These are phyloP conservation scores for Baudoinia panamericana DNA, from an alignment of 495 filamentous ascomycete species.

Conservation along the genomic window DNA sequence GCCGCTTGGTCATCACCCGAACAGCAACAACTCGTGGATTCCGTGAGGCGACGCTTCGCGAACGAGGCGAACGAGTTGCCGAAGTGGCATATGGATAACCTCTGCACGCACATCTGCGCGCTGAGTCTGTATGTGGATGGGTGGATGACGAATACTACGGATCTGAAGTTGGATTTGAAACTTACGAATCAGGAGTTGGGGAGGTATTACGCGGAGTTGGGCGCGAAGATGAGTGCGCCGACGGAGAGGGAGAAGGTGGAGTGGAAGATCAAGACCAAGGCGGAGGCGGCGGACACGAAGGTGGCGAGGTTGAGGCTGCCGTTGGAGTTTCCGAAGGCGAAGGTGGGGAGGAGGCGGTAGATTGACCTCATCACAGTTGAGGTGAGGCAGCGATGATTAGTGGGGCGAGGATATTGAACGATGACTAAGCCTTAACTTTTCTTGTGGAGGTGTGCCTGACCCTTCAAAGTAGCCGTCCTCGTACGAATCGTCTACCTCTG, in stretches of 20 bases:
- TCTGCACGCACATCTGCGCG: conserved; percentile 33
- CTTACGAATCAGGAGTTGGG: conserved; percentile 52
- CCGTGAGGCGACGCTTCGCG: conserved; percentile 56
- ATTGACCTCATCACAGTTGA: neutral
- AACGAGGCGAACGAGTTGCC: conserved; percentile 32
- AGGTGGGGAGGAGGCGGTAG: conserved; percentile 37
- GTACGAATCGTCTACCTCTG: too few species aligned
- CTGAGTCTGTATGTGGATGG: conserved; percentile 52
- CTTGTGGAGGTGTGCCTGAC: too few species aligned
- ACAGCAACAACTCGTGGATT: conserved; percentile 50
- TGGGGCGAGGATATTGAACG: too few species aligned
- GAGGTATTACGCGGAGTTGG: conserved; percentile 71
- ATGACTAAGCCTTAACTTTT: too few species aligned
- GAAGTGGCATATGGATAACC: conserved; percentile 32
- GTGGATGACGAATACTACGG: conserved; percentile 60
- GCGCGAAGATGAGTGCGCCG: conserved; percentile 45
- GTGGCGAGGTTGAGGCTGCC: conserved; percentile 64
- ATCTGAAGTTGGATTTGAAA: conserved; percentile 65
- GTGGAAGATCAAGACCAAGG: conserved; percentile 38
- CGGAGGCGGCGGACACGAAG: conserved; percentile 45
- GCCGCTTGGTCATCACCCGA: conserved; percentile 38
- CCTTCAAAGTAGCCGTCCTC: too few species aligned
- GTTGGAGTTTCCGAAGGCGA: conserved; percentile 60
- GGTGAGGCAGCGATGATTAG: too few species aligned
- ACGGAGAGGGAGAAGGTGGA: conserved; percentile 39